These are phyloP conservation scores for Sedum album DNA, from an alignment of 164 flowering plant genomes.

Conservation along the genomic window DNA sequence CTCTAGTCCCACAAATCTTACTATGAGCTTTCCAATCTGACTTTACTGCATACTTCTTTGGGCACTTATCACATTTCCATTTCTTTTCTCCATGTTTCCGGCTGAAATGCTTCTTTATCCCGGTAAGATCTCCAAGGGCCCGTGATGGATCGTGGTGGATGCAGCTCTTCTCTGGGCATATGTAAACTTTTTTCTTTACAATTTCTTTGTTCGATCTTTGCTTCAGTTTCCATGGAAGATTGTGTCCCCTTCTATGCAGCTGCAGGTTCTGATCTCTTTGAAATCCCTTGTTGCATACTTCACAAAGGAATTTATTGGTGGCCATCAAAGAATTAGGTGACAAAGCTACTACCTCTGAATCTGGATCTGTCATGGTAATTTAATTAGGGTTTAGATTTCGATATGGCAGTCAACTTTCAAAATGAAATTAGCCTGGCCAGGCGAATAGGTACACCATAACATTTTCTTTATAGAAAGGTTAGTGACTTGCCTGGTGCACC, in stretches of 20 bases:
- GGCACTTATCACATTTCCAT: conserved; percentile 75
- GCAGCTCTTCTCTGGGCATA: conserved; percentile 67
- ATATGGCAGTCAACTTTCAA: background rate
- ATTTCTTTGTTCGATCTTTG: conserved; percentile 44
- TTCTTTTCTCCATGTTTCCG: too few relatives aligned
- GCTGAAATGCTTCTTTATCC: too few relatives aligned
- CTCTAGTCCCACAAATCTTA: conserved; percentile 63
- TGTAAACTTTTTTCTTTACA: conserved; percentile 50
- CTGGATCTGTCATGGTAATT: conserved; percentile 49
- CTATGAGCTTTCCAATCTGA: conserved; percentile 84
- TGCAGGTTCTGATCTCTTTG: too few relatives aligned
- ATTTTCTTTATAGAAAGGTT: background rate
- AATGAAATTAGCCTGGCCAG: background rate
- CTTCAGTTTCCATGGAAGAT: conserved; percentile 60
- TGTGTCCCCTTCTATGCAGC: conserved; percentile 59
- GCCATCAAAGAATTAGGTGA: conserved; percentile 70
- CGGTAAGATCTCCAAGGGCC: conserved; percentile 75
- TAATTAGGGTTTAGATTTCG: background rate
- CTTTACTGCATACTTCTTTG: conserved; percentile 73
- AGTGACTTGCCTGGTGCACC: conserved; percentile 54
- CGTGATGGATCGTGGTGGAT: conserved; percentile 63
- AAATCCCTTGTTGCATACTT: conserved; percentile 74
- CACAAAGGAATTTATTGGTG: conserved; percentile 60
- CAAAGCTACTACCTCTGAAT: conserved; percentile 62
- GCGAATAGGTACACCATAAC: background rate